These are phyloP conservation scores for Phytophthora sojae DNA, from an alignment of 352 stramenopile genomes.

Conservation along the genomic window DNA sequence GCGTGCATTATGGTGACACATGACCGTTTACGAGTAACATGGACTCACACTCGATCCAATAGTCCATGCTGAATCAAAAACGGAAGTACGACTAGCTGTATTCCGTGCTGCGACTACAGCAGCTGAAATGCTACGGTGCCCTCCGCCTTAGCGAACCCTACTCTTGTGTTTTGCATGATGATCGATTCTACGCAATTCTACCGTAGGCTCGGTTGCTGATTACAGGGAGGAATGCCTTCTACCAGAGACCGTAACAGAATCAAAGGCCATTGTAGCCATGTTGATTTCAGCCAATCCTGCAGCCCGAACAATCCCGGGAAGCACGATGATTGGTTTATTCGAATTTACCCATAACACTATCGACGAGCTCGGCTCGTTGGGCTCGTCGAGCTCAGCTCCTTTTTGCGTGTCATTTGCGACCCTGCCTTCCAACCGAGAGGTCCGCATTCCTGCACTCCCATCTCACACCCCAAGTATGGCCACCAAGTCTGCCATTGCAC, in stretches of 20 bases:
- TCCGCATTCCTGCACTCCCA: too few relatives aligned
- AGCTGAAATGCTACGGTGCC: not conserved
- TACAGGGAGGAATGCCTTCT: not conserved
- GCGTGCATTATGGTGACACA: too few relatives aligned
- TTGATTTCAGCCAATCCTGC: slow-evolving; percentile 17
- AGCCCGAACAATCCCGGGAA: not conserved
- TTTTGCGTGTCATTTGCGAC: slow-evolving; percentile 4
- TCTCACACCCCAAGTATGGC: slow-evolving; percentile 2
- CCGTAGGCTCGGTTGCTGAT: not conserved
- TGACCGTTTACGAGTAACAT: too few relatives aligned
- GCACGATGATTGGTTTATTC: not conserved
- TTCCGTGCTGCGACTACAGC: too few relatives aligned
- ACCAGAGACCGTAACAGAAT: slow-evolving; percentile 19
- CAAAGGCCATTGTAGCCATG: not conserved
- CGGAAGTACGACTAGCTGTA: too few relatives aligned
- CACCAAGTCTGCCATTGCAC: slow-evolving; percentile 10
- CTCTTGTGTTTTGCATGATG: not conserved
- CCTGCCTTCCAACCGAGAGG: not conserved
- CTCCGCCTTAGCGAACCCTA: not conserved
- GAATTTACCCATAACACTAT: not conserved
- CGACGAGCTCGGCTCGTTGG: too few relatives aligned
- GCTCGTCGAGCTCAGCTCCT: not conserved
- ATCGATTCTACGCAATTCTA: slow-evolving; percentile 4
- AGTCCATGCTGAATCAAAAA: too few relatives aligned
- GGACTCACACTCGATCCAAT: too few relatives aligned